phyloP scores from a whole-genome alignment of 1,284 basidiomycete species.

The Flammula alnicola region DNA sequence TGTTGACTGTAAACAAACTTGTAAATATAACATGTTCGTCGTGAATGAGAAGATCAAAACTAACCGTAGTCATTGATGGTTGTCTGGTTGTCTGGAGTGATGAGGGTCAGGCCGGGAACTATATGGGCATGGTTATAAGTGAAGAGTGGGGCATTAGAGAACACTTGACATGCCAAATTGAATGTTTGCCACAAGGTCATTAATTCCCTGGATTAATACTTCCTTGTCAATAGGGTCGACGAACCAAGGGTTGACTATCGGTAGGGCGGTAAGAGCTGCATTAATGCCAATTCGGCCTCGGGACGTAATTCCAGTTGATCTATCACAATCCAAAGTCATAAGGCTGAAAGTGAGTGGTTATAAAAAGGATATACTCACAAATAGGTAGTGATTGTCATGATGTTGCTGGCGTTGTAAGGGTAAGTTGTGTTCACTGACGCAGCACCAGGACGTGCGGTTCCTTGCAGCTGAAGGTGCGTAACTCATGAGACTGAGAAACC shows the following conservation, averaged over 20 bases:
- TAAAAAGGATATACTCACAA: constrained; percentile 37
- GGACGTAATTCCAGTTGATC: constrained; percentile 62
- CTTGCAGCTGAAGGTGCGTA: constrained; percentile 49
- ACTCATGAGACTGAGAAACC: neutral
- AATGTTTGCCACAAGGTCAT: constrained; percentile 50
- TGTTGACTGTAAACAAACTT: constrained; percentile 42
- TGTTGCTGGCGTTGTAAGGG: constrained; percentile 57
- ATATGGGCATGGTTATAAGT: constrained; percentile 2
- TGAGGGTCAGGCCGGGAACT: constrained; percentile 56
- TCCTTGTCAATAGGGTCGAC: constrained; percentile 58
- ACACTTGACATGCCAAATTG: constrained; percentile 37
- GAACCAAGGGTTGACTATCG: constrained; percentile 62
- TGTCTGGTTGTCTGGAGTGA: constrained; percentile 62
- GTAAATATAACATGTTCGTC: neutral
- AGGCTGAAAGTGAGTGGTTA: constrained; percentile 1
- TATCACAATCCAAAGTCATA: constrained; percentile 25
- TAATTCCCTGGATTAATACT: constrained; percentile 52
- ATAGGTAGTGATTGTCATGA: constrained; percentile 67
- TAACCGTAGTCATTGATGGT: constrained; percentile 55
- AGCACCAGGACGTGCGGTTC: constrained; percentile 67
- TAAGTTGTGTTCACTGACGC: constrained; percentile 53
- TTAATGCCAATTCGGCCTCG: constrained; percentile 66
- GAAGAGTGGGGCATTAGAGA: neutral
- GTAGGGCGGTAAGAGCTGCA: constrained; percentile 50
- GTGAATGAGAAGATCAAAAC: constrained; percentile 13